A percentile compares a stretch with the other conserved stretches of the same genome.
Evolutionary conservation across 208 protist genomes (phyloP).

Genomic region (Wallacemonas rigidus): DNA sequence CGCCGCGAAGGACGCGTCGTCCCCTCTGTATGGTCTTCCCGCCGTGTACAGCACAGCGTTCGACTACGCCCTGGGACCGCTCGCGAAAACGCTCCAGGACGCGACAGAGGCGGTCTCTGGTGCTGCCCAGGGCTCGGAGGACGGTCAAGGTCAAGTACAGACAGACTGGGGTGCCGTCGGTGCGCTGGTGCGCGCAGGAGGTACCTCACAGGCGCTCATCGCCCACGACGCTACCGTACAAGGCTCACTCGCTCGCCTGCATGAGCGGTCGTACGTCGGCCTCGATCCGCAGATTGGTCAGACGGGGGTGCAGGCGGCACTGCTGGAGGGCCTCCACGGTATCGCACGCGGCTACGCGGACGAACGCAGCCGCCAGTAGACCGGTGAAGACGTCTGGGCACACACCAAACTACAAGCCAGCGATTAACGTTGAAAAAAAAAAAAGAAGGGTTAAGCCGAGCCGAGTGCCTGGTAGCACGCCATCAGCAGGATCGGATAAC

Average conservation of each 20-base stretch:
- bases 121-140: conserved; percentile 10
- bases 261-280: conserved; percentile 77
- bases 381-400: not conserved
- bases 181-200: conserved; percentile 23
- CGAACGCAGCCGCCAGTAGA: conserved; percentile 30
- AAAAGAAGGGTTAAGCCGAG: no score
- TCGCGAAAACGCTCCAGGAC: conserved; percentile 14
- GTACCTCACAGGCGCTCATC: conserved; percentile 25
- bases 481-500: no score
- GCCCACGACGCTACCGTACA: conserved; percentile 9
- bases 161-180: conserved; percentile 14
- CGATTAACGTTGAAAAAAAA: not conserved
- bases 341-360: conserved; percentile 81
- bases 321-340: conserved; percentile 72
- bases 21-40: conserved; percentile 48
- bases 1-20: conserved; percentile 23
- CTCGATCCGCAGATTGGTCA: conserved; percentile 72
- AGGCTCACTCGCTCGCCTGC: conserved; percentile 60
- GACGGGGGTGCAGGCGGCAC: conserved; percentile 72
- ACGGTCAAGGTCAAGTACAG: not conserved
- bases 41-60: conserved; percentile 71
- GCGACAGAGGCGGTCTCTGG: not conserved
- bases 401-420: not conserved
- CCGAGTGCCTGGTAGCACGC: no score
- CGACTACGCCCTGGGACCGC: conserved; percentile 34